These are phyloP conservation scores for Boletellus deceptivus DNA, from an alignment of 1,284 basidiomycete genomes.

Conservation along the genomic window DNA sequence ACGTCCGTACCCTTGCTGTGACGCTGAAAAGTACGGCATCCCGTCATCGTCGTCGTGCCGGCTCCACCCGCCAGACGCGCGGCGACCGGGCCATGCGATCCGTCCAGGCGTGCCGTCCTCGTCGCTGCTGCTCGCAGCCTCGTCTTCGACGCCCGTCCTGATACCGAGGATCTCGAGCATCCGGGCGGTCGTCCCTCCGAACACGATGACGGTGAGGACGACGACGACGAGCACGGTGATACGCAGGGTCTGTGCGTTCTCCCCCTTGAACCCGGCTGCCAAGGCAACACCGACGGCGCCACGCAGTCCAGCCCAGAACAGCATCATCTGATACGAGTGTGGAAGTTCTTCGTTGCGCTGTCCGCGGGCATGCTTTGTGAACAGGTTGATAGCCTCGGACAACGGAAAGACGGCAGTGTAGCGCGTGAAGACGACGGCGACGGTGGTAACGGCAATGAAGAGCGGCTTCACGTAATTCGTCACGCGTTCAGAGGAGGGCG, in stretches of 20 bases:
- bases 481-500: constrained; percentile 67
- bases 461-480: constrained; percentile 92
- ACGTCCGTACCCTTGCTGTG: constrained; percentile 36
- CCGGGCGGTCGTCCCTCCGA: constrained; percentile 93
- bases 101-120: constrained; percentile 48
- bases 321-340: constrained; percentile 97
- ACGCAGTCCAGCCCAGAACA: constrained; percentile 97
- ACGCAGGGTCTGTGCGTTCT: constrained; percentile 86
- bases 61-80: constrained; percentile 38
- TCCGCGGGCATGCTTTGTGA: constrained; percentile 78
- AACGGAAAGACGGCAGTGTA: constrained; percentile 97
- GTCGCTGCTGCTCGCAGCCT: constrained; percentile 78
- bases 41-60: constrained; percentile 40
- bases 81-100: constrained; percentile 28
- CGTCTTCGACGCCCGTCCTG: constrained; percentile 92
- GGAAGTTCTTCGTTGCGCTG: constrained; percentile 86
- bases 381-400: constrained; percentile 93
- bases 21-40: constrained; percentile 35
- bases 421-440: constrained; percentile 91
- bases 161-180: constrained; percentile 99
- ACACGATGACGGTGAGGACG: constrained; percentile 91
- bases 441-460: constrained; percentile 88
- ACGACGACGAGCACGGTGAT: constrained; percentile 96
- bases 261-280: constrained; percentile 91
- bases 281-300: constrained; percentile 97